These are phyloP conservation scores for Excoecaria agallocha DNA, from an alignment of 345 rosid genomes.

Conservation along the genomic window DNA sequence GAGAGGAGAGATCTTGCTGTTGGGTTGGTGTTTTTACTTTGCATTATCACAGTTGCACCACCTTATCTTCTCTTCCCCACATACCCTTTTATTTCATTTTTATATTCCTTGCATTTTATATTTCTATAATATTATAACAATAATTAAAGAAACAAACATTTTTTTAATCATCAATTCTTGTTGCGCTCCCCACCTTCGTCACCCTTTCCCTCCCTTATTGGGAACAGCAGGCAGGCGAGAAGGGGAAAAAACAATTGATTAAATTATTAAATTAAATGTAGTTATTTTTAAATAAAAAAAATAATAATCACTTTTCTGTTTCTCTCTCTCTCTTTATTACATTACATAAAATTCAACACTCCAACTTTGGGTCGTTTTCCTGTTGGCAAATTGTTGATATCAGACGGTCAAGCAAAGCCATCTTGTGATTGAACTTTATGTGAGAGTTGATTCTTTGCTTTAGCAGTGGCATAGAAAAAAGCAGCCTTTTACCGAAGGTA, in stretches of 20 bases:
- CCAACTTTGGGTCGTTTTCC: constrained; percentile 18
- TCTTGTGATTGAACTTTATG: constrained; percentile 1
- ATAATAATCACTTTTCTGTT: constrained; percentile 5
- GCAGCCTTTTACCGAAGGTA: background rate
- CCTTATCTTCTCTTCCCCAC: constrained; percentile 56
- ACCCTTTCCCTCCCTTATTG: constrained; percentile 25
- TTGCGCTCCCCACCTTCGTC: constrained; percentile 16
- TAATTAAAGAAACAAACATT: background rate
- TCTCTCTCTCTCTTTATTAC: background rate
- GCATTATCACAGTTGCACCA: constrained; percentile 38
- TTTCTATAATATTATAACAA: background rate
- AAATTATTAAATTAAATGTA: background rate
- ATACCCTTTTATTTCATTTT: constrained; percentile 9
- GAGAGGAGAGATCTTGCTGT: constrained; percentile 37
- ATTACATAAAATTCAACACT: constrained; percentile 30
- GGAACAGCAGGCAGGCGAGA: constrained; percentile 31
- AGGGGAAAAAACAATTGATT: background rate
- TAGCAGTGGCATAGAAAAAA: background rate
- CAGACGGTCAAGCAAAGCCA: constrained; percentile 5
- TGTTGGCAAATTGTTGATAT: constrained; percentile 18
- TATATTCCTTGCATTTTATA: background rate
- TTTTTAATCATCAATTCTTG: constrained; percentile 7
- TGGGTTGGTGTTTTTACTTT: constrained; percentile 30
- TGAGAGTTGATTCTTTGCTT: background rate
- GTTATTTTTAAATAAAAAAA: background rate